Conservation (phyloP, 805 yeast genomes). For the Metschnikowia lochheadii region DNA sequence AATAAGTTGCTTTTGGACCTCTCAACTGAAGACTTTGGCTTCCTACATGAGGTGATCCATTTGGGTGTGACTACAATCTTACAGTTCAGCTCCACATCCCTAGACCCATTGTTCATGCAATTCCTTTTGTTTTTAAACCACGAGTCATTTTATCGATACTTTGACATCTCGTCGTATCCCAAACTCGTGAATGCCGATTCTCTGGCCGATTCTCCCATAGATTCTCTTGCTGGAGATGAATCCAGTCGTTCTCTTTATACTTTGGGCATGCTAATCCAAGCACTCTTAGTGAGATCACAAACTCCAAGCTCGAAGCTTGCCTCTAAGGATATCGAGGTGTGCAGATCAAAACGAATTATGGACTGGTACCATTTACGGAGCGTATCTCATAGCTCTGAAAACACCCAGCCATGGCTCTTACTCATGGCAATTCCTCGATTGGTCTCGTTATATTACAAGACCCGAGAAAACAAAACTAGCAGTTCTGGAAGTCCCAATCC, state of each 20-base stretch:
- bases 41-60: slow-evolving; percentile 35
- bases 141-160: slow-evolving; percentile 34
- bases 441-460: slow-evolving; percentile 25
- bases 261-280: slow-evolving; percentile 21
- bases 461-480: slow-evolving; percentile 13
- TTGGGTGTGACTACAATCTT: slow-evolving; percentile 36
- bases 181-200: slow-evolving; percentile 20
- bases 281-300: slow-evolving; percentile 17
- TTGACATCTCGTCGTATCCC: slow-evolving; percentile 26
- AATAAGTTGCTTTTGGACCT: slow-evolving; percentile 44
- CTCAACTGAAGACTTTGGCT: slow-evolving; percentile 36
- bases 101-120: slow-evolving; percentile 28
- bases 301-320: slow-evolving; percentile 12
- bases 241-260: slow-evolving; percentile 15
- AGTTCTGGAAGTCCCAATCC: too few species aligned
- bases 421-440: slow-evolving; percentile 32
- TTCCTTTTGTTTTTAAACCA: slow-evolving; percentile 43
- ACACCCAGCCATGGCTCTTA: slow-evolving; percentile 39
- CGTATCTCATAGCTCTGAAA: slow-evolving; percentile 19
- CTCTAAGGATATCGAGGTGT: slow-evolving; percentile 13
- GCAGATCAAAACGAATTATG: neutral
- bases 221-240: neutral
- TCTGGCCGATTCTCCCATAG: slow-evolving; percentile 1
- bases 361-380: slow-evolving; percentile 26
- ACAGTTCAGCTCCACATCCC: slow-evolving; percentile 36